Evolutionary conservation across 495 filamentous ascomycete genomes (phyloP), one percentile per base, ranked within the genome.

Genomic region (Daldinia childiae): DNA sequence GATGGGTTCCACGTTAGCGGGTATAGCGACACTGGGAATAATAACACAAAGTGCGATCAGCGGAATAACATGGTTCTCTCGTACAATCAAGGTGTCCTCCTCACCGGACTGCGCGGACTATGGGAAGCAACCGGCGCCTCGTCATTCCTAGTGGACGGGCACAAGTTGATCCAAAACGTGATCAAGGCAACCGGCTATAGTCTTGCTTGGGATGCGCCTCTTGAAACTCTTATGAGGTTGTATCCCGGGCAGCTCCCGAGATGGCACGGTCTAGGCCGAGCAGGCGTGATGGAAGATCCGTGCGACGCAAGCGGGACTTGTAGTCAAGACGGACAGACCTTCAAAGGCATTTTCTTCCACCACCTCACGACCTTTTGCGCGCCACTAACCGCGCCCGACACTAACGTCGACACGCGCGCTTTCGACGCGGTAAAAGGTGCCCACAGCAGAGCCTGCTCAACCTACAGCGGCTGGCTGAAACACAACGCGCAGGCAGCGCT

Each of bases 21-120:
- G 15, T 92, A 88, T 81, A 74, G 78, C 36, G 79, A 81, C 58
- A 62, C 78, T 1, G 74, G 81, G 1, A 76, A 83, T 45, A 82
- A 82, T 66, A 87, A 88, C 67, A 86, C 84, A 3, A 83, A 87
- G 51, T 98, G 93, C 77, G 93, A 98, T 74, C 77, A 85, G 15
- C 86, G 94, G 14, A 91, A 97, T 78, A 88, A 94, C 58, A 94
- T 94, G 89, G 89, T 97, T 6, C 96, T 95, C 79, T 94, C 94
- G 0, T 98, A 98, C 81, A 98, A 98, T 80, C 95, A 98, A 79
- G 95, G 95, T 26, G 93, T 98, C 14, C 68, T 98, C n/a, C 88
- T 99, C 19, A 92, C 91, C 29, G 95, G 93, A 11, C 83, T 94
- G 59, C 88, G 92, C 30, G 92, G 91, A 0, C 86, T 99, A 1